phyloP scores from a whole-genome alignment of 208 protist genomes.

The Acanthamoeba castellanii region DNA sequence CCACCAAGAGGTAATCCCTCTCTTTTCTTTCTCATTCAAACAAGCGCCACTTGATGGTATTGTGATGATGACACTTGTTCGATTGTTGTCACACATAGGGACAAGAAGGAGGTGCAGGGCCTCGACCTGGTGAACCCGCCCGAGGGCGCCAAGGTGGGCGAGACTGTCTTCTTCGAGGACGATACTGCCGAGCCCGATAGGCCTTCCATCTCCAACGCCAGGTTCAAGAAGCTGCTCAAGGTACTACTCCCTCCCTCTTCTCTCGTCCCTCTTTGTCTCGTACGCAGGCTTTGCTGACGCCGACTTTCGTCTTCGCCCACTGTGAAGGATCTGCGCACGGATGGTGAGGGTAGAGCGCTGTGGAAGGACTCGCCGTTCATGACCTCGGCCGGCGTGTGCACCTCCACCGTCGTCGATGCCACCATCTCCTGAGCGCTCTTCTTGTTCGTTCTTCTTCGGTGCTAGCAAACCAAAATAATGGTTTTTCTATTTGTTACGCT shows the following conservation, averaged over 20 bases:
- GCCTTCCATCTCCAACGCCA: conserved; percentile 46
- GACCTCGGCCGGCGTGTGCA: conserved; percentile 62
- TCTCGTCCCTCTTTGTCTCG: neutral
- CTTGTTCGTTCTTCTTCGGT: neutral
- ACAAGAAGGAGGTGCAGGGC: conserved; percentile 34
- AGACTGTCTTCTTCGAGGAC: conserved; percentile 70
- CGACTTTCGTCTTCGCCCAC: neutral
- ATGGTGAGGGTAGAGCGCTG: conserved; percentile 47
- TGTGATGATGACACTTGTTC: too few relatives aligned
- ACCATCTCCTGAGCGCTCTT: conserved; percentile 33
- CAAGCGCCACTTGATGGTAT: neutral
- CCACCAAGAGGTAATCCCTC: neutral
- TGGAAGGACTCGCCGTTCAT: conserved; percentile 50
- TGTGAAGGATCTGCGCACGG: conserved; percentile 54
- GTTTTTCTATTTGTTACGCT: neutral
- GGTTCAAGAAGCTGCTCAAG: conserved; percentile 63
- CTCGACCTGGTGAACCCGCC: conserved; percentile 78
- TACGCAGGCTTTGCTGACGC: neutral
- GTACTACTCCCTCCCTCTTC: neutral
- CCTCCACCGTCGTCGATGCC: conserved; percentile 47
- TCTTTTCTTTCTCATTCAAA: neutral
- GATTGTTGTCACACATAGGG: neutral
- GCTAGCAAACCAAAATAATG: neutral
- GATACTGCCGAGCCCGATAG: conserved; percentile 52
- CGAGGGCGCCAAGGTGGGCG: conserved; percentile 65